Conservation (phyloP, 805 yeast species). For the Candida pini region DNA sequence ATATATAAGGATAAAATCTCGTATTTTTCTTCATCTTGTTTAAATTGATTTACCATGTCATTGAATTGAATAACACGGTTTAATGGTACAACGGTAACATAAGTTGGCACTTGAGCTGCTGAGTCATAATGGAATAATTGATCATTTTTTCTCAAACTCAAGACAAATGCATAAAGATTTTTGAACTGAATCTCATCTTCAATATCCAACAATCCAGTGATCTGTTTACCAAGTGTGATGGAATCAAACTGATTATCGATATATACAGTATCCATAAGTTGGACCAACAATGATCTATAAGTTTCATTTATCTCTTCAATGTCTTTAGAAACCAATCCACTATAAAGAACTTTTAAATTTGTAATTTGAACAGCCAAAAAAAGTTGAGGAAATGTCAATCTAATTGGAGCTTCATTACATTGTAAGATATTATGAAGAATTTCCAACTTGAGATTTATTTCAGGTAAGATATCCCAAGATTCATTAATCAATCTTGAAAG, state of each 20-base stretch:
- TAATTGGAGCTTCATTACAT: slow-evolving; percentile 35
- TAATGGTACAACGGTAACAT: slow-evolving; percentile 40
- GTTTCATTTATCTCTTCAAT: slow-evolving; percentile 18
- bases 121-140: slow-evolving; percentile 28
- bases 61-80: slow-evolving; percentile 30
- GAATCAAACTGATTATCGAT: slow-evolving; percentile 26
- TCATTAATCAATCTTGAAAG: slow-evolving; percentile 21
- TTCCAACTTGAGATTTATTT: slow-evolving; percentile 29
- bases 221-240: slow-evolving; percentile 21
- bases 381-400: slow-evolving; percentile 34
- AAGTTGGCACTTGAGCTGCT: slow-evolving; percentile 27
- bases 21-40: slow-evolving; percentile 21
- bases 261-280: slow-evolving; percentile 13
- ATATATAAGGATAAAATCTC: slow-evolving; percentile 22
- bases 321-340: slow-evolving; percentile 17
- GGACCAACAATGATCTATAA: slow-evolving; percentile 19
- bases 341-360: slow-evolving; percentile 25
- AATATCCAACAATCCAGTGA: slow-evolving; percentile 18
- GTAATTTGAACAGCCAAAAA: slow-evolving; percentile 30
- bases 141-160: slow-evolving; percentile 44
- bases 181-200: slow-evolving; percentile 19
- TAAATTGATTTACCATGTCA: slow-evolving; percentile 24
- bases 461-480: slow-evolving; percentile 29
- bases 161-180: slow-evolving; percentile 38
- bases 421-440: slow-evolving; percentile 30